These are phyloP conservation scores for Agapanthus africanus DNA, from an alignment of 106 monocot genomes.

Conservation along the genomic window DNA sequence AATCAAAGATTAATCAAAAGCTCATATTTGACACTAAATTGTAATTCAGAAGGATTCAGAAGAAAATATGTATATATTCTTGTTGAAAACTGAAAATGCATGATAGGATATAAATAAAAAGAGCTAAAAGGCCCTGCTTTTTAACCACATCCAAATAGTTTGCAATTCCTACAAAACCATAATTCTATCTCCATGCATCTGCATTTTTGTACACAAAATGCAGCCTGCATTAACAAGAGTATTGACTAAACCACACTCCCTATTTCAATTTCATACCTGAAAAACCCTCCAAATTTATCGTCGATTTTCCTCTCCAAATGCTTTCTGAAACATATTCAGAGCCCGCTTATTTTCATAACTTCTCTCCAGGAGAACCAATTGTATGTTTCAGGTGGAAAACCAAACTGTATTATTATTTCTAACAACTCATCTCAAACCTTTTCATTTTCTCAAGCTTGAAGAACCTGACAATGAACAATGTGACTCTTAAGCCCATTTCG, in stretches of 20 bases:
- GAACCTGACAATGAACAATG: conserved; percentile 55
- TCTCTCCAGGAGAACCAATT: not conserved
- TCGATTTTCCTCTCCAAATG: not conserved
- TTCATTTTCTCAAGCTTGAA: conserved; percentile 32
- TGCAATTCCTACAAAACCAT: no score
- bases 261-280: not conserved
- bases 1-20: no score
- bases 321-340: not conserved
- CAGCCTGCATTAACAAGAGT: not conserved
- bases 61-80: no score
- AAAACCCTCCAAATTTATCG: not conserved
- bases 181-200: no score
- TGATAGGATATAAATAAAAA: no score
- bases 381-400: conserved; percentile 6
- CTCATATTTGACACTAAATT: no score
- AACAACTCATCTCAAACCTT: not conserved
- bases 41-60: no score
- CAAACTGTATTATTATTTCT: conserved; percentile 7
- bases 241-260: not conserved
- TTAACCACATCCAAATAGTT: no score
- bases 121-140: no score
- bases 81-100: no score
- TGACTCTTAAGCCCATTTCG: conserved; percentile 33
- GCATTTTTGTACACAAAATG: conserved; percentile 5
- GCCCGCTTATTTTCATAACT: not conserved